Percentiles rank a stretch among this genome's conserved stretches.
These are phyloP conservation scores for Calycina herbarum DNA, from an alignment of 2,329 filamentous ascomycete species.

Conservation along the genomic window DNA sequence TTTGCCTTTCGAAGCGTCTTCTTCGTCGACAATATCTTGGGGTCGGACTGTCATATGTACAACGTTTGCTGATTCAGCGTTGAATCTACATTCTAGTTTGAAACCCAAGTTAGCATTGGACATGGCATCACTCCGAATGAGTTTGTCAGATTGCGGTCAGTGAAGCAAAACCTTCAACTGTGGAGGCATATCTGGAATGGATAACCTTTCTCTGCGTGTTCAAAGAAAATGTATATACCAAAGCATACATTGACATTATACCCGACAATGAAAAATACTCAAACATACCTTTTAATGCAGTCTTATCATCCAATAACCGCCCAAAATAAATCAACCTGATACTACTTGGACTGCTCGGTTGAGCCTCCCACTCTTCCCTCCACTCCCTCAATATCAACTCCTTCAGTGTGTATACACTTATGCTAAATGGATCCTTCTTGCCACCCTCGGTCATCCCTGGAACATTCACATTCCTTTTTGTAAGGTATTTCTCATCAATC, in stretches of 20 bases:
- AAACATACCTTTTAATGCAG: constrained; percentile 73
- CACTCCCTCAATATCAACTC: constrained; percentile 92
- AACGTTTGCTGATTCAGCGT: constrained; percentile 72
- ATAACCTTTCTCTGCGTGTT: neutral
- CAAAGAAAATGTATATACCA: too few species aligned
- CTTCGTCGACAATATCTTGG: constrained; percentile 78
- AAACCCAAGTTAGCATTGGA: neutral
- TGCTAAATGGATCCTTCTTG: constrained; percentile 75
- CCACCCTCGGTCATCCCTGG: constrained; percentile 62
- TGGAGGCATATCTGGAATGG: neutral
- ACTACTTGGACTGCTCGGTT: constrained; percentile 81
- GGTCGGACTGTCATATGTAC: constrained; percentile 95
- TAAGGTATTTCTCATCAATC: constrained; percentile 83
- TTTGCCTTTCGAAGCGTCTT: constrained; percentile 42
- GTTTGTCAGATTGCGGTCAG: too few species aligned
- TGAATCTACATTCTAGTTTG: constrained; percentile 73
- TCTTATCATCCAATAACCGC: constrained; percentile 86
- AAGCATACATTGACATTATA: neutral
- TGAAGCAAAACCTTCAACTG: neutral
- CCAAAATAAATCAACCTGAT: constrained; percentile 93
- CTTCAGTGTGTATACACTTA: constrained; percentile 92
- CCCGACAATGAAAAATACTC: neutral
- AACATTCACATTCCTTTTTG: constrained; percentile 75
- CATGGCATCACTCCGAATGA: neutral
- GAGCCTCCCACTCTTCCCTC: constrained; percentile 87